These are phyloP conservation scores for Cladorrhinum sp. DNA, from an alignment of 2,329 filamentous ascomycete species.

Conservation along the genomic window DNA sequence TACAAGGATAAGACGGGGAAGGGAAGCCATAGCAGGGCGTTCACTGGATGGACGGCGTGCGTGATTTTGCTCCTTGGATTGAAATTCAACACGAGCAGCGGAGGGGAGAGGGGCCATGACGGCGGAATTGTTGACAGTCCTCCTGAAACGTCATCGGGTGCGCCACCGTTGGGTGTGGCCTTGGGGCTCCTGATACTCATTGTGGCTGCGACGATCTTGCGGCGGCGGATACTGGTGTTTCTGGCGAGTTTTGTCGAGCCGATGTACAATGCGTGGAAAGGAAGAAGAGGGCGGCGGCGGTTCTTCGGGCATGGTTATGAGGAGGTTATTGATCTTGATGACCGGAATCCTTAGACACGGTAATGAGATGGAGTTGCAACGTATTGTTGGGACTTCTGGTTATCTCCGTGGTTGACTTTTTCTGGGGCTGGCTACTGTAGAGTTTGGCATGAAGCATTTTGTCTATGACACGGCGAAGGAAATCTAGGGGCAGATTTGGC, in stretches of 20 bases:
- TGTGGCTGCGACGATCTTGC: not conserved
- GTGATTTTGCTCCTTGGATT: slow-evolving; percentile 17
- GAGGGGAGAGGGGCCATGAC: not conserved
- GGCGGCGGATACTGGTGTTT: not conserved
- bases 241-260: not conserved
- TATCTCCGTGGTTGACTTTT: no score
- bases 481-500: no score
- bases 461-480: no score
- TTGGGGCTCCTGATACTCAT: not conserved
- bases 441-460: no score
- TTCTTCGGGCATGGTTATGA: not conserved
- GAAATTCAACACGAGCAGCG: not conserved
- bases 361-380: no score
- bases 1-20: slow-evolving; percentile 90
- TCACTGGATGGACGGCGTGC: slow-evolving; percentile 82
- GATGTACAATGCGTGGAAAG: not conserved
- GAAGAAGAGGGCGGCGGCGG: not conserved
- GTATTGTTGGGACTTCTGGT: no score
- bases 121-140: not conserved
- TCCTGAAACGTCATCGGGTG: not conserved
- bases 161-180: not conserved
- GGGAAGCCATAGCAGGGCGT: slow-evolving; percentile 96
- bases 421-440: no score
- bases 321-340: not conserved
- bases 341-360: not conserved